A percentile compares a stretch with the other conserved stretches of the same genome.
These are phyloP conservation scores for Cicer pinnatifidum DNA, from an alignment of 306 rosid genomes.

Conservation along the genomic window DNA sequence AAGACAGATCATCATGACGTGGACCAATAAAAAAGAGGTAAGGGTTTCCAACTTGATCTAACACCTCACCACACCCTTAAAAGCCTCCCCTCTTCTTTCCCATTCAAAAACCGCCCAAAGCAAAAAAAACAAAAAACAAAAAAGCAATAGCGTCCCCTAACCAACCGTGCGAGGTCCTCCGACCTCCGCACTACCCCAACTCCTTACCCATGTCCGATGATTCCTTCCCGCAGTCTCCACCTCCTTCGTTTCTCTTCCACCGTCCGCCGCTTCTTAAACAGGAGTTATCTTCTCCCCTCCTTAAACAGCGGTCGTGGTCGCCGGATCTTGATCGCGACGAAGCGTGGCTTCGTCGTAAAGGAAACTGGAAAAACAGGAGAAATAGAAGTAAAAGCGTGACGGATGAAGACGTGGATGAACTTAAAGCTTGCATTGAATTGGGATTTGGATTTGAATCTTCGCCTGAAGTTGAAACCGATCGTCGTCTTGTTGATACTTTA, in stretches of 20 bases:
- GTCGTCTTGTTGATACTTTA: slow-evolving; percentile 71
- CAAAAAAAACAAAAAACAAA: not conserved
- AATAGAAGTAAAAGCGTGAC: slow-evolving; percentile 80
- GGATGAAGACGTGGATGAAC: slow-evolving; percentile 84
- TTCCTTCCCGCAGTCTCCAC: slow-evolving; percentile 26
- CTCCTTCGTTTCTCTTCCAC: slow-evolving; percentile 39
- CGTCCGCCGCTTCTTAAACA: slow-evolving; percentile 28
- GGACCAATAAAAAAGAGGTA: slow-evolving; percentile 62
- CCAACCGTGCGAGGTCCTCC: slow-evolving; percentile 77
- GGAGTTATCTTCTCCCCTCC: slow-evolving; percentile 49
- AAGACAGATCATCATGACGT: slow-evolving; percentile 58
- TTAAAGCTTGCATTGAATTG: slow-evolving; percentile 88
- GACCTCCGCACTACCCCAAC: slow-evolving; percentile 62
- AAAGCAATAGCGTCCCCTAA: slow-evolving; percentile 53
- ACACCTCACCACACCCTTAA: slow-evolving; percentile 41
- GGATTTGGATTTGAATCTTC: slow-evolving; percentile 84
- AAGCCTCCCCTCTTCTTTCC: not conserved
- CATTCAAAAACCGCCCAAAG: slow-evolving; percentile 33
- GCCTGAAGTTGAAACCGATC: slow-evolving; percentile 56
- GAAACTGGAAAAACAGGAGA: slow-evolving; percentile 65
- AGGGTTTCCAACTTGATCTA: slow-evolving; percentile 34
- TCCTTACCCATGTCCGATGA: slow-evolving; percentile 44
- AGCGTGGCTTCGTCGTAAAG: slow-evolving; percentile 86
- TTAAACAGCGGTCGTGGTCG: slow-evolving; percentile 91
- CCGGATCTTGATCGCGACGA: slow-evolving; percentile 82